These are phyloP conservation scores for Penicillium brasilianum DNA, from an alignment of 2,329 filamentous ascomycete species.

Conservation along the genomic window DNA sequence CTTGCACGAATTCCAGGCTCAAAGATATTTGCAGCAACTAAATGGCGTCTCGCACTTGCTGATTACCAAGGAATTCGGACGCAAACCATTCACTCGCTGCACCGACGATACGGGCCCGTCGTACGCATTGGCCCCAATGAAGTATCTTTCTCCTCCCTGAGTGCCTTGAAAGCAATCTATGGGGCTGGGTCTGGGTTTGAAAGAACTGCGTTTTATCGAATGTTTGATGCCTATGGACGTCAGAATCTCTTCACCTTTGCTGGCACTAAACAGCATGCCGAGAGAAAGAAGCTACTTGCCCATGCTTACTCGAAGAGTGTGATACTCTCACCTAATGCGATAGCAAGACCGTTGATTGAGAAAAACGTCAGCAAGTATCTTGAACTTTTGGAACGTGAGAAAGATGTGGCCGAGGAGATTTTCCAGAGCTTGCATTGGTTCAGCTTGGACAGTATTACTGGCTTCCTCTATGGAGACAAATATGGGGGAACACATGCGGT, in stretches of 20 bases:
- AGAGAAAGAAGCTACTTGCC: slow-evolving; percentile 59
- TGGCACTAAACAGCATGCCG: slow-evolving; percentile 50
- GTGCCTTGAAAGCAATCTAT: slow-evolving; percentile 59
- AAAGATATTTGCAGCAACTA: slow-evolving; percentile 48
- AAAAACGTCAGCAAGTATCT: slow-evolving; percentile 50
- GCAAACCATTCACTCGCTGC: slow-evolving; percentile 49
- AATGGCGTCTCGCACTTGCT: slow-evolving; percentile 54
- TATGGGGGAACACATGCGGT: slow-evolving; percentile 51
- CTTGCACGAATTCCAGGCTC: slow-evolving; percentile 39
- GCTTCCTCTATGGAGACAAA: slow-evolving; percentile 55
- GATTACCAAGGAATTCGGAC: slow-evolving; percentile 54
- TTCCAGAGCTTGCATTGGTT: slow-evolving; percentile 59
- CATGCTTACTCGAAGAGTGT: slow-evolving; percentile 60
- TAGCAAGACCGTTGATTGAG: slow-evolving; percentile 40
- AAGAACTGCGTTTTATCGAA: slow-evolving; percentile 58
- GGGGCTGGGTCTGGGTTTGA: slow-evolving; percentile 59
- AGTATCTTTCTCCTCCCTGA: slow-evolving; percentile 51
- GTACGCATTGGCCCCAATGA: slow-evolving; percentile 57
- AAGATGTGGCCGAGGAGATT: slow-evolving; percentile 47
- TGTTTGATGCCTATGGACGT: slow-evolving; percentile 60
- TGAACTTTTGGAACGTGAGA: slow-evolving; percentile 46
- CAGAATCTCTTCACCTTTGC: slow-evolving; percentile 61
- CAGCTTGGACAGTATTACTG: slow-evolving; percentile 59
- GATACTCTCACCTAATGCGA: slow-evolving; percentile 37
- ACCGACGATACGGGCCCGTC: slow-evolving; percentile 52